A percentile compares a stretch with the other conserved stretches of the same genome.
Evolutionary conservation across 2,329 filamentous ascomycete genomes (phyloP).

Genomic region (Alternaria consortialis): DNA sequence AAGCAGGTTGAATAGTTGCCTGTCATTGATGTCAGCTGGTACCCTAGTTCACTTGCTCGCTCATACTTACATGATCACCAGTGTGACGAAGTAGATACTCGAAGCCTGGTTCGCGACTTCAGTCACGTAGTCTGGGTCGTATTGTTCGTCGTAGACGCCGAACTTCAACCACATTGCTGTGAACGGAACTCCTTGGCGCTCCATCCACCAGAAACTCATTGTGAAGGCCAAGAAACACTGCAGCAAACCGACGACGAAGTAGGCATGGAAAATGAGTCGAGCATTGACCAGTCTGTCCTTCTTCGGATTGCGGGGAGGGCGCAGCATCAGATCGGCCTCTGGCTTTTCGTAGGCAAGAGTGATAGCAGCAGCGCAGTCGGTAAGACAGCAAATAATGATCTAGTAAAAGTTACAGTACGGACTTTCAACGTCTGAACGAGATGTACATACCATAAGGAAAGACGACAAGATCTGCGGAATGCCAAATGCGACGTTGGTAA

Average conservation of each 20-base stretch:
- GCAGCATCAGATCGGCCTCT: slow-evolving; percentile 76
- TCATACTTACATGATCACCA: slow-evolving; percentile 74
- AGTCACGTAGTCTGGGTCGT: slow-evolving; percentile 41
- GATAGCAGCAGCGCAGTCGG: slow-evolving; percentile 71
- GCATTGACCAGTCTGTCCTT: slow-evolving; percentile 78
- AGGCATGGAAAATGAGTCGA: slow-evolving; percentile 76
- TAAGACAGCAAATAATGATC: slow-evolving; percentile 69
- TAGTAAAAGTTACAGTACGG: not conserved
- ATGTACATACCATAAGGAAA: slow-evolving; percentile 67
- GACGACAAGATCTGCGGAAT: slow-evolving; percentile 76
- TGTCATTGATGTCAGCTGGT: slow-evolving; percentile 24
- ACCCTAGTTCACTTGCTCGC: too few relatives aligned
- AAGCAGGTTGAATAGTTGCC: slow-evolving; percentile 79
- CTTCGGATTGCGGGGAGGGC: slow-evolving; percentile 72
- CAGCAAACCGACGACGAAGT: slow-evolving; percentile 72
- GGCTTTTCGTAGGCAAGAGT: slow-evolving; percentile 79
- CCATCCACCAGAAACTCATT: slow-evolving; percentile 58
- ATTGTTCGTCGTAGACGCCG: slow-evolving; percentile 36
- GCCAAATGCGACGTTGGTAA: slow-evolving; percentile 76
- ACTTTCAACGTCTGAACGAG: accelerated
- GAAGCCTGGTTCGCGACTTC: slow-evolving; percentile 69
- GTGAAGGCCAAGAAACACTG: slow-evolving; percentile 54
- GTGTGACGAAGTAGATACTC: slow-evolving; percentile 80
- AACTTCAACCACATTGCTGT: slow-evolving; percentile 69
- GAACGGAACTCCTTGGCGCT: slow-evolving; percentile 66